Percentiles rank a stretch among this genome's conserved stretches.
phyloP scores from a whole-genome alignment of 306 rosid species.

The cucumber (Cucumis sativus) region DNA sequence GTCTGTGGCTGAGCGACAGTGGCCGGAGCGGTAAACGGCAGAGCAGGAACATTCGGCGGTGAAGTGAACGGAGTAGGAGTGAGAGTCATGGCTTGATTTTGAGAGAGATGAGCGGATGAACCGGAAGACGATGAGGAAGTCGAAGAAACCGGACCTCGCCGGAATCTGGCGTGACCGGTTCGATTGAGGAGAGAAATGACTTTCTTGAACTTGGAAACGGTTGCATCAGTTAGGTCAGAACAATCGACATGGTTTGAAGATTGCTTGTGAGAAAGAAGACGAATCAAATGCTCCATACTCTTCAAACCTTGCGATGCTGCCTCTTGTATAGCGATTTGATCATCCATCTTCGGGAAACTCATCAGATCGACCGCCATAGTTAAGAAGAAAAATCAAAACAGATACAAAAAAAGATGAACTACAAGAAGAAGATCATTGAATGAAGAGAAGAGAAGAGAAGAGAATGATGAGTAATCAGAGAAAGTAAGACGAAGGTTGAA shows the following conservation, averaged over 20 bases:
- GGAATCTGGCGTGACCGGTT: slow-evolving; percentile 89
- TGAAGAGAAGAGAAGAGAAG: background rate
- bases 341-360: slow-evolving; percentile 50
- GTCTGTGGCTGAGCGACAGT: slow-evolving; percentile 13
- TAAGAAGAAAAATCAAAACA: background rate
- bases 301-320: slow-evolving; percentile 67
- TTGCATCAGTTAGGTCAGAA: slow-evolving; percentile 45
- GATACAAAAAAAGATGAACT: background rate
- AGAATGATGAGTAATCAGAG: background rate
- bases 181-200: slow-evolving; percentile 56
- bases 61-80: slow-evolving; percentile 20
- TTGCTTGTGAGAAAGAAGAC: slow-evolving; percentile 38
- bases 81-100: slow-evolving; percentile 4
- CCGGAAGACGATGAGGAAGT: slow-evolving; percentile 14
- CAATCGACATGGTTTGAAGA: slow-evolving; percentile 30
- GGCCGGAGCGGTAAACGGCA: slow-evolving; percentile 1
- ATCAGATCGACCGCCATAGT: slow-evolving; percentile 61
- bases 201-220: slow-evolving; percentile 60
- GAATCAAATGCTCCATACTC: slow-evolving; percentile 63
- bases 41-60: slow-evolving; percentile 13
- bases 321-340: slow-evolving; percentile 65
- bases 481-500: background rate
- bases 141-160: slow-evolving; percentile 52
- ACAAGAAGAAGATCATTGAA: slow-evolving; percentile 16
- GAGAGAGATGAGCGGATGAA: slow-evolving; percentile 13